Evolutionary conservation across 495 filamentous ascomycete genomes (phyloP).

Genomic region (Entonaema liquescens): DNA sequence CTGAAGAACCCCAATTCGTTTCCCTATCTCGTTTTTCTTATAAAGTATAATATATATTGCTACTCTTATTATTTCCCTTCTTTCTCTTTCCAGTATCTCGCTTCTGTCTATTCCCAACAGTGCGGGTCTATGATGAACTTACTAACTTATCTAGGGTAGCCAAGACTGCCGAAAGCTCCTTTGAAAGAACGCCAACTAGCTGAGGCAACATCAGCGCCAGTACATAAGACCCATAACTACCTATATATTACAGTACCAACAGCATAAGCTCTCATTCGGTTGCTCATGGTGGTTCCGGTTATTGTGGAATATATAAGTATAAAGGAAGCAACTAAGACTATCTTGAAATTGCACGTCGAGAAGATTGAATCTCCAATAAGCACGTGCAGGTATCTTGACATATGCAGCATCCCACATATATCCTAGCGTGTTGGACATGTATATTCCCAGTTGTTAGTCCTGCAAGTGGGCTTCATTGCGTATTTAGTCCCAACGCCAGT

Average conservation of each 20-base stretch:
- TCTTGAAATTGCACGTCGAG: background rate
- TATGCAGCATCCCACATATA: background rate
- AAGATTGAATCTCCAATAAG: background rate
- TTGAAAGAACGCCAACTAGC: background rate
- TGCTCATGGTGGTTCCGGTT: background rate
- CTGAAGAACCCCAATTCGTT: background rate
- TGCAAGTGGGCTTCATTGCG: background rate
- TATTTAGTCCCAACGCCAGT: background rate
- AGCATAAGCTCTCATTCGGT: background rate
- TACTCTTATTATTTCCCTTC: background rate
- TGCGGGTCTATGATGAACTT: background rate
- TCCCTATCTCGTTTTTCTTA: background rate
- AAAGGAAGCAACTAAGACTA: background rate
- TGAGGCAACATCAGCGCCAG: constrained; percentile 3
- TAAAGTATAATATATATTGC: background rate
- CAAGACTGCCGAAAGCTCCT: background rate
- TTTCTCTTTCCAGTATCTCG: background rate
- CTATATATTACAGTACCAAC: background rate
- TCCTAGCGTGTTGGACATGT: background rate
- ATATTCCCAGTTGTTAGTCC: background rate
- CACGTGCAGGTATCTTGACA: background rate
- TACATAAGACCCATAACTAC: background rate
- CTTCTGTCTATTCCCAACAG: background rate
- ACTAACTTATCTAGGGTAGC: background rate
- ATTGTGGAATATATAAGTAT: background rate